Evolutionary conservation across 2,329 filamentous ascomycete species (phyloP).

Genomic region (Exophiala phaeomuriformis): DNA sequence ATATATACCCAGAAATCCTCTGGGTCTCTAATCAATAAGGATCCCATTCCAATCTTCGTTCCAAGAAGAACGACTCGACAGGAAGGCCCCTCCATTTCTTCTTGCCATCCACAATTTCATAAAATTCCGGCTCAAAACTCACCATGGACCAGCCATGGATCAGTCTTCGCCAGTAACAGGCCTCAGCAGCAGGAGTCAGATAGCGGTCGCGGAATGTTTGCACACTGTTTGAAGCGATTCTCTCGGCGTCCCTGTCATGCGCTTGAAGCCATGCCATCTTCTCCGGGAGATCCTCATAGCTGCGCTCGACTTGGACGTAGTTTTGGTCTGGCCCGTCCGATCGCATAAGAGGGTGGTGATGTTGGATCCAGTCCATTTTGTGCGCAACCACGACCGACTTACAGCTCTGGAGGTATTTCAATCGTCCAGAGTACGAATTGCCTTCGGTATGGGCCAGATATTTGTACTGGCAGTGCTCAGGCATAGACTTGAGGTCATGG

Average conservation of each 20-base stretch:
- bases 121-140: conserved; percentile 37
- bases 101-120: conserved; percentile 30
- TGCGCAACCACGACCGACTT: conserved; percentile 45
- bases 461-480: conserved; percentile 50
- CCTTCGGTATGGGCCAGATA: conserved; percentile 50
- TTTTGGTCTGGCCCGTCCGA: conserved; percentile 44
- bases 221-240: conserved; percentile 45
- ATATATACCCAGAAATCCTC: neutral
- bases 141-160: conserved; percentile 36
- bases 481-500: conserved; percentile 42
- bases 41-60: conserved; percentile 23
- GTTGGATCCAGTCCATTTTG: conserved; percentile 43
- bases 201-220: conserved; percentile 47
- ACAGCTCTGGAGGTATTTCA: conserved; percentile 50
- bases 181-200: conserved; percentile 48
- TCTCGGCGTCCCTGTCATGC: conserved; percentile 40
- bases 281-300: conserved; percentile 51
- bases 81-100: conserved; percentile 32
- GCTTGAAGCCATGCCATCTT: conserved; percentile 40
- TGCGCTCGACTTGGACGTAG: conserved; percentile 42
- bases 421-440: conserved; percentile 47
- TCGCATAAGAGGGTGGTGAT: conserved; percentile 43
- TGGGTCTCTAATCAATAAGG: conserved; percentile 15
- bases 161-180: conserved; percentile 50
- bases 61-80: conserved; percentile 39